Conservation (phyloP, 805 yeast species). For the Candida fluviatilis region DNA sequence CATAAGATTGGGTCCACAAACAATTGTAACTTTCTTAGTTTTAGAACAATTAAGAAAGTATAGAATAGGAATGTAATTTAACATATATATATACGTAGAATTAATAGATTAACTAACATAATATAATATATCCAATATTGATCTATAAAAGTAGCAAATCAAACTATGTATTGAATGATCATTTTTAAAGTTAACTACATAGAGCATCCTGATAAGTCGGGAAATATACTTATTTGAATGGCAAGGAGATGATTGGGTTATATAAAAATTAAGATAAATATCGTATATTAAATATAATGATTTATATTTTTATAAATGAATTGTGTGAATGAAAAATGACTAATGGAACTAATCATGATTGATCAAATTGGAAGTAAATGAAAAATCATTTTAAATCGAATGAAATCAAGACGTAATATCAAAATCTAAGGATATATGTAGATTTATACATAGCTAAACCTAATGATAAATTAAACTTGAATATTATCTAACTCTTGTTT, state of each 20-base stretch:
- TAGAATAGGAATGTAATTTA: conserved; percentile 43
- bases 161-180: no score
- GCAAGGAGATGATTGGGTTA: background rate
- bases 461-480: conserved; percentile 21
- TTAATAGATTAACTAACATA: no score
- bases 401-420: no score
- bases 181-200: no score
- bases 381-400: no score
- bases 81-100: background rate
- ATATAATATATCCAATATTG: no score
- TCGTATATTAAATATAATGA: background rate
- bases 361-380: background rate
- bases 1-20: conserved; percentile 80
- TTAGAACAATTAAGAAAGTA: conserved; percentile 60
- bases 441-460: background rate
- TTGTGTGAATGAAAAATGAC: background rate
- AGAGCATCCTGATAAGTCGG: no score
- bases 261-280: no score
- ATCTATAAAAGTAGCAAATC: no score
- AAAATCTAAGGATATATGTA: background rate
- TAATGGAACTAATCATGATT: background rate
- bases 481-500: conserved; percentile 85
- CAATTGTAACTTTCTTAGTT: conserved; percentile 64
- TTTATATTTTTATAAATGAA: background rate
- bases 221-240: no score